A percentile compares a stretch with the other conserved stretches of the same genome.
These are phyloP conservation scores for Acacia confusa DNA, from an alignment of 306 rosid genomes.

Conservation along the genomic window DNA sequence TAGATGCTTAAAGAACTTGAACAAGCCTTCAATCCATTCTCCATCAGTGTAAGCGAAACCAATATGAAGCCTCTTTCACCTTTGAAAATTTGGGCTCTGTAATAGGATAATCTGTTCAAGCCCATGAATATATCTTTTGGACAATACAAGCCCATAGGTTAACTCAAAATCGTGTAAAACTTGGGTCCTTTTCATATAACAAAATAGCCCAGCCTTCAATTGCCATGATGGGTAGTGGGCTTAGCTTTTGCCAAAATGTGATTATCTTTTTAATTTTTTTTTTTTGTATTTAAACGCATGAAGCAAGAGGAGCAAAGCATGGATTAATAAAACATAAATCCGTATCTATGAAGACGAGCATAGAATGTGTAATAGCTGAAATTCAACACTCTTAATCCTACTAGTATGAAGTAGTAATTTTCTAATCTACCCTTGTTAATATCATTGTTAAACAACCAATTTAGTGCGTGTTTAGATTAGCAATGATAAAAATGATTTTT, in stretches of 20 bases:
- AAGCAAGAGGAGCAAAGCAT: too few relatives aligned
- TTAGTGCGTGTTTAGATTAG: too few relatives aligned
- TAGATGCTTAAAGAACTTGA: too few relatives aligned
- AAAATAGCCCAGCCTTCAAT: not conserved
- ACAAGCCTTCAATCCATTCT: too few relatives aligned
- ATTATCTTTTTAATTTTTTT: too few relatives aligned
- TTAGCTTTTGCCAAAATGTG: not conserved
- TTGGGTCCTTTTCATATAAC: not conserved
- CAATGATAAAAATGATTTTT: too few relatives aligned
- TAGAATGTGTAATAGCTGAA: not conserved
- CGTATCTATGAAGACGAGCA: too few relatives aligned
- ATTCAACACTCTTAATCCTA: slow-evolving; percentile 32
- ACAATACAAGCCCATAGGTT: not conserved
- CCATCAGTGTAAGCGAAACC: not conserved
- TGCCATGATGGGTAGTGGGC: not conserved
- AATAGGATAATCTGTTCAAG: not conserved
- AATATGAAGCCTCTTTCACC: not conserved
- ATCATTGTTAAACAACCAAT: too few relatives aligned
- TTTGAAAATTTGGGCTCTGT: not conserved
- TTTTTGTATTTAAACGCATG: too few relatives aligned
- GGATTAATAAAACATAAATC: too few relatives aligned
- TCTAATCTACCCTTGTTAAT: too few relatives aligned
- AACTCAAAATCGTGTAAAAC: not conserved
- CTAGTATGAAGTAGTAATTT: slow-evolving; percentile 32
- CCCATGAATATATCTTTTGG: not conserved